Conservation (phyloP, 345 rosid genomes). For the Moringa oleifera region DNA sequence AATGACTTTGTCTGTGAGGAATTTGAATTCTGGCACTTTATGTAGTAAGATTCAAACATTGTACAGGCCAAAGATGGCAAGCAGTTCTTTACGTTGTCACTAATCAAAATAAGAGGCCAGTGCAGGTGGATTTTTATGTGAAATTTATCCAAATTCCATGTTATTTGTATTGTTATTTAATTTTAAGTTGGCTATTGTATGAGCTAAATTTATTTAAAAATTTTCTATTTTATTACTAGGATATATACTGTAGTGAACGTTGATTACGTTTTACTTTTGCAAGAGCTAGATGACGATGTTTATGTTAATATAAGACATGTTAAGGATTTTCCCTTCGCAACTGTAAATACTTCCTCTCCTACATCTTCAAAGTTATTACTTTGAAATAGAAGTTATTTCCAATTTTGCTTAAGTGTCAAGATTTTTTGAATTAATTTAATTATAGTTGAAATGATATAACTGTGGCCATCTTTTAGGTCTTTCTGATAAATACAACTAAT, state of each 20-base stretch:
- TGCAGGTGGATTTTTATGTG: conserved; percentile 26
- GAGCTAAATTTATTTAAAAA: conserved; percentile 8
- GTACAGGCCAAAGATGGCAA: conserved; percentile 86
- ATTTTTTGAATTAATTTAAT: background rate
- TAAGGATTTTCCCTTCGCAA: conserved; percentile 73
- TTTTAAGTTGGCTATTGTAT: conserved; percentile 3
- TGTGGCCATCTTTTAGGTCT: conserved; percentile 71
- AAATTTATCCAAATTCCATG: conserved; percentile 1
- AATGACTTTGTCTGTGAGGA: conserved; percentile 81
- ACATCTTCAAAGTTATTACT: conserved; percentile 71
- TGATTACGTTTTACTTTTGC: conserved; percentile 76
- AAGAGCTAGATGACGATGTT: conserved; percentile 65
- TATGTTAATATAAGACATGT: conserved; percentile 66
- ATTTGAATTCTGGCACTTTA: conserved; percentile 80
- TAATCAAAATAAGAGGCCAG: conserved; percentile 80
- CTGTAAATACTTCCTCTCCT: conserved; percentile 64
- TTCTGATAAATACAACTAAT: conserved; percentile 88
- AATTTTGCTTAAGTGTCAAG: too few species aligned
- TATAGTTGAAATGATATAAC: conserved; percentile 7
- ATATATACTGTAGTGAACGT: conserved; percentile 87
- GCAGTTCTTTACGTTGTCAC: conserved; percentile 84
- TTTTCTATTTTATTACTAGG: conserved; percentile 28
- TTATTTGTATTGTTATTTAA: conserved; percentile 3
- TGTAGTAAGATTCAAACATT: conserved; percentile 80
- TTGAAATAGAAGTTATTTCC: conserved; percentile 3